Evolutionary conservation across 2,329 filamentous ascomycete species (phyloP), one percentile per base, ranked within the genome.

Genomic region (Verticillium nubilum): DNA sequence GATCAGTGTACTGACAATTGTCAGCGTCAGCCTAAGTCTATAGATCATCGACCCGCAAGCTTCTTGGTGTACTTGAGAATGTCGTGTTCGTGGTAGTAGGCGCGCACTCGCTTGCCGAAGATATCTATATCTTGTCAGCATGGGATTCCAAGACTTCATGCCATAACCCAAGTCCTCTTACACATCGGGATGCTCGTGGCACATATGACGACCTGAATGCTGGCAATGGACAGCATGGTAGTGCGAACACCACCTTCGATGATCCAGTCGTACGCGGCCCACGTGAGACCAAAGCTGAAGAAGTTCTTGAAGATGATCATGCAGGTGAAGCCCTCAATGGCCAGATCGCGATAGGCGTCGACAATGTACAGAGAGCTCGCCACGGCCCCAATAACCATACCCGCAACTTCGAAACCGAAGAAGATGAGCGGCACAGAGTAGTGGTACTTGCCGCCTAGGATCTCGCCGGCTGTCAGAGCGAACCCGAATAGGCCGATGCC

Each of bases 261-360:
- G 27, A 97, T 80, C 93, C 94, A 97, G 60, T 92, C 80, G 67
- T 91, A 96, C 1, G 91, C 92, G 65, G 85, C 89, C 71, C 88
- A 96, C 0, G 93, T 96, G 59, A 97, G 78, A 6, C 86, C 85
- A 67, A 96, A 97, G 63, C 88, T 90, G 76, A 97, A 96, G 63
- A 97, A 83, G 74, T 97, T 97, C 76, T 97, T 97, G 80, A 97
- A 97, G 58, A 97, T 87, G 64, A 97, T 83, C 71, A 95, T 84
- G 74, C 91, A 91, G 0, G 92, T 97, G 72, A 97, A 96, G 6
- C 87, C 90, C 74, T 97, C 93, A 54, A 97, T 85, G 1, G 91
- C 86, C 59, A 96, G 85, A 62, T 94, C 88, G 89, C 92, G 88
- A 74, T 97, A 94, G 0, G 93, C 93, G 75, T 97, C 94, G 7